Evolutionary conservation across 108 stramenopile genomes (phyloP).

Genomic region (Mediolabrus comicus): DNA sequence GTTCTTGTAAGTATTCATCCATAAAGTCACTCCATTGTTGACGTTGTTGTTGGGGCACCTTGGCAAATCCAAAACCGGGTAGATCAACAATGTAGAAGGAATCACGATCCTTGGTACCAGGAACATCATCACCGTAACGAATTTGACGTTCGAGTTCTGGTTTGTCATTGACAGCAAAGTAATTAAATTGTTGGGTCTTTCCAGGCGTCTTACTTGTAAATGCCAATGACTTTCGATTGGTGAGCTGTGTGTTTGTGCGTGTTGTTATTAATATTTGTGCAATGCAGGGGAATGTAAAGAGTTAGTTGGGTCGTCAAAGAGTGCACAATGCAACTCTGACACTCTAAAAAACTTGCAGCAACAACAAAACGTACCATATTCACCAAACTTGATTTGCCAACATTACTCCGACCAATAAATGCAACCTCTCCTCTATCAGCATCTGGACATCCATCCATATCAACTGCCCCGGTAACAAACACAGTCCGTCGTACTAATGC

Average conservation of each 20-base stretch:
- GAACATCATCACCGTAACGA: constrained; percentile 76
- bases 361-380: constrained; percentile 69
- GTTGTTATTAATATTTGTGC: background rate
- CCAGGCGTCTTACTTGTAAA: constrained; percentile 93
- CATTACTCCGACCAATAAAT: constrained; percentile 93
- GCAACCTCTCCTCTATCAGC: constrained; percentile 85
- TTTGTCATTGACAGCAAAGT: constrained; percentile 92
- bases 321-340: no score
- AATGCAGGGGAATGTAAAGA: background rate
- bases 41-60: constrained; percentile 78
- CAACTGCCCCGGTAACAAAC: constrained; percentile 89
- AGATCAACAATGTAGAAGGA: constrained; percentile 93
- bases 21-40: constrained; percentile 85
- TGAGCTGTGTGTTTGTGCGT: constrained; percentile 36
- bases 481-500: constrained; percentile 75
- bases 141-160: constrained; percentile 81
- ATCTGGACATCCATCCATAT: constrained; percentile 80
- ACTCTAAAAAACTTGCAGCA: no score
- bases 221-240: constrained; percentile 90
- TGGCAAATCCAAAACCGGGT: constrained; percentile 96
- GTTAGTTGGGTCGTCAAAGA: no score
- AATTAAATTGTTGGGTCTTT: constrained; percentile 96
- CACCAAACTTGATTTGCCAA: constrained; percentile 91
- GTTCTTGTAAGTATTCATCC: constrained; percentile 67
- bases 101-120: constrained; percentile 76